phyloP scores from a whole-genome alignment of 1,284 basidiomycete species.

The Ganoderma multipileum region DNA sequence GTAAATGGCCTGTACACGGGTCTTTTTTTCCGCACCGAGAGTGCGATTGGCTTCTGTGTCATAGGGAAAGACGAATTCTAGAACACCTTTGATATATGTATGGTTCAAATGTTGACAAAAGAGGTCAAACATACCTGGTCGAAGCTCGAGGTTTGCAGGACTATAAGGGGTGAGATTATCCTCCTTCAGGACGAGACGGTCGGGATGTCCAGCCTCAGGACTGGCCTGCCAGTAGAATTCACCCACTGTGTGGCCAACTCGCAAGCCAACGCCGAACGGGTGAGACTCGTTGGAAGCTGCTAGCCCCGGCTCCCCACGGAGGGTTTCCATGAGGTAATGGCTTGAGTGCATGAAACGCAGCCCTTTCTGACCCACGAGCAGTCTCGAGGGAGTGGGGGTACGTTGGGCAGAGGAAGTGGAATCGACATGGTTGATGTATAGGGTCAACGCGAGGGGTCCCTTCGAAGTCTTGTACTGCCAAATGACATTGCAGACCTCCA shows the following conservation, averaged over 20 bases:
- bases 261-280: slow-evolving; percentile 4
- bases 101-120: neutral
- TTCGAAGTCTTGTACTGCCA: slow-evolving; percentile 14
- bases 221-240: slow-evolving; percentile 2
- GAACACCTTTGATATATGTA: neutral
- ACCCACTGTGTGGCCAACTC: slow-evolving; percentile 10
- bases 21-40: neutral
- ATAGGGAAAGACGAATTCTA: neutral
- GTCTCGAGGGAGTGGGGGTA: slow-evolving; percentile 4
- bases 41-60: neutral
- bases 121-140: slow-evolving; percentile 2
- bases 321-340: slow-evolving; percentile 6
- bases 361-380: slow-evolving; percentile 7
- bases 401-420: neutral
- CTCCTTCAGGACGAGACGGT: neutral
- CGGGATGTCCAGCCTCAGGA: neutral
- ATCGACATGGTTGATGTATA: slow-evolving; percentile 26
- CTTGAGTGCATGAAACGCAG: slow-evolving; percentile 12
- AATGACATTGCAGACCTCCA: slow-evolving; percentile 15
- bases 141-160: neutral
- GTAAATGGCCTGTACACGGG: slow-evolving; percentile 15
- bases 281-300: neutral
- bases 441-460: slow-evolving; percentile 5
- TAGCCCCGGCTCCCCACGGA: neutral
- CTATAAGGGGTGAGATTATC: slow-evolving; percentile 14